Evolutionary conservation across 192 early-diverging fungal species (phyloP), one percentile per base, ranked within the genome.

Genomic region (Podila epigama): DNA sequence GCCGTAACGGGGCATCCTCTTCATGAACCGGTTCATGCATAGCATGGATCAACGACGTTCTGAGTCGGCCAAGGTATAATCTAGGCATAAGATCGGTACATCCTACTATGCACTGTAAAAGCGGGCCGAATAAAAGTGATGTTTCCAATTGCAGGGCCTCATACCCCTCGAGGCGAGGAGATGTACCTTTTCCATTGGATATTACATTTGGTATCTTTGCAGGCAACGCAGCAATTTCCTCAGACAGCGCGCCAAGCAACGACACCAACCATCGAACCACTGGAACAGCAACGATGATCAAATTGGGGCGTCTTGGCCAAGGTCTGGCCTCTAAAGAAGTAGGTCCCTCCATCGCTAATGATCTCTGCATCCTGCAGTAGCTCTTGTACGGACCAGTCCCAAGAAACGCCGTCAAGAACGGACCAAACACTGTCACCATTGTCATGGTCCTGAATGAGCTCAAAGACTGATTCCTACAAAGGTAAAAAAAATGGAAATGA

Each of bases 131-230:
- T n/a, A 72, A 27, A 2, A 54, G 50, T 5, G 70, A 62, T 1
- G 70, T 72, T 16, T 72, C 70, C 31, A 59, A 48, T 20, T 72
- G 70, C n/a, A 72, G 65, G 1, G 44, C 35, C 10, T 65, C 60
- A 32, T 62, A 56, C 4, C 62, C 62, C 32, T 20, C n/a, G 6
- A 60, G n/a, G 11, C 18, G 4, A 2, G 44, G 12, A 3, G 60
- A 9, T 0, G 27, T 44, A 8, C n/a, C 2, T 35, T 9, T 18
- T 3, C 27, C 31, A 1, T 15, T 55, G 28, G 37, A 13, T 36
- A n/a, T 34, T 57, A 39, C 8, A 58, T 4, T 57, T 15, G 25
- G 7, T 33, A 6, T 51, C 10, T 28, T 32, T 27, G 36, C 15
- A 11, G 48, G 6, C 34, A 59, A 16, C 12, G 20, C 16, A 7